phyloP scores from a whole-genome alignment of 2,329 filamentous ascomycete species.

The Helminthosporium solani region DNA sequence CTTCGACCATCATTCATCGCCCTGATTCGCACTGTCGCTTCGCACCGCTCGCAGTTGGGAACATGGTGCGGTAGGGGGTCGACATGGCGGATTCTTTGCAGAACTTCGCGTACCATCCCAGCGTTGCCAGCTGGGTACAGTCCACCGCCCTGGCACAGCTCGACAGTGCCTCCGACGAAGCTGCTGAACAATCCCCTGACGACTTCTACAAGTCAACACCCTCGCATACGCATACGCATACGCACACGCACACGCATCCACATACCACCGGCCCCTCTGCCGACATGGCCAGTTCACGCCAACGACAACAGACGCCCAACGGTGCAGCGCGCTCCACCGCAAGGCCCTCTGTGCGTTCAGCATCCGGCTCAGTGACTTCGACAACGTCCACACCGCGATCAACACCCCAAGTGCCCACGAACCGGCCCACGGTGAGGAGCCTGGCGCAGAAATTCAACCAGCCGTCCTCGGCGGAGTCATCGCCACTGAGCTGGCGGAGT shows the following conservation, averaged over 20 bases:
- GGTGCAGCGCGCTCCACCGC: conserved; percentile 27
- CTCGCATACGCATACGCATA: conserved; percentile 10
- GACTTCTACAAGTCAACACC: conserved; percentile 34
- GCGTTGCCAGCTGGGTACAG: conserved; percentile 38
- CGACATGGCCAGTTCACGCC: conserved; percentile 26
- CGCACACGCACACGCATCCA: not conserved
- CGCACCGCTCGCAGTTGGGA: conserved; percentile 23
- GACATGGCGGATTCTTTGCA: conserved; percentile 32
- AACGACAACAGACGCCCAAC: conserved; percentile 30
- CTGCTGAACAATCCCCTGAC: conserved; percentile 25
- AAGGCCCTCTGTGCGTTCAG: conserved; percentile 28
- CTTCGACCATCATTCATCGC: conserved; percentile 11
- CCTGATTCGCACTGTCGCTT: conserved; percentile 29
- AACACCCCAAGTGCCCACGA: conserved; percentile 20
- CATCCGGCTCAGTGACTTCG: conserved; percentile 33
- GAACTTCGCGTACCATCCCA: conserved; percentile 34
- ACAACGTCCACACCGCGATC: conserved; percentile 17
- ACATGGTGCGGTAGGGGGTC: conserved; percentile 31
- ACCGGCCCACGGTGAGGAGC: conserved; percentile 38
- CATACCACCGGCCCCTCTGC: conserved; percentile 11
- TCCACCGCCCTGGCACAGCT: conserved; percentile 34
- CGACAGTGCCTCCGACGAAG: conserved; percentile 21
- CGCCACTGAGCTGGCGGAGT: conserved; percentile 21
- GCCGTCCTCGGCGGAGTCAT: conserved; percentile 28
- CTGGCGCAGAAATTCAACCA: conserved; percentile 42